Percentiles rank a stretch among this genome's conserved stretches.
Conservation (phyloP, 345 rosid genomes). For the Citrus inodora region DNA sequence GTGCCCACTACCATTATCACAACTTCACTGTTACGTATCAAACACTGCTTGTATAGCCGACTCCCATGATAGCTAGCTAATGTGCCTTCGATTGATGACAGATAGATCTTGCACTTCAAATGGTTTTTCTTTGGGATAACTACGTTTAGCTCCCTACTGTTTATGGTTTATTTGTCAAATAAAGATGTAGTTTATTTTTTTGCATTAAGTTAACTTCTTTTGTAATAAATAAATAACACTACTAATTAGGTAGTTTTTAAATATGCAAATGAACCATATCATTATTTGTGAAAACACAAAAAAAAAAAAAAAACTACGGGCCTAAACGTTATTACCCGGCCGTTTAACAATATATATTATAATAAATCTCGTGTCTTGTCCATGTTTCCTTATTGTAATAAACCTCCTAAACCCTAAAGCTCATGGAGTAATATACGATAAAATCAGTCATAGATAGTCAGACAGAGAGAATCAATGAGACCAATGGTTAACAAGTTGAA, state of each 20-base stretch:
- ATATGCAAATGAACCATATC: background rate
- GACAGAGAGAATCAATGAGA: background rate
- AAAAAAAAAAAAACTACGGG: background rate
- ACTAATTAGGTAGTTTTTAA: too few relatives aligned
- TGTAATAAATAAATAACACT: too few relatives aligned
- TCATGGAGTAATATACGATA: background rate
- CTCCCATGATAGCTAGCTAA: too few relatives aligned
- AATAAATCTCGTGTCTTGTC: background rate
- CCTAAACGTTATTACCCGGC: background rate
- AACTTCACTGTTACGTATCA: background rate
- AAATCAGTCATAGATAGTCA: background rate
- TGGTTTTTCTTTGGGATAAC: too few relatives aligned
- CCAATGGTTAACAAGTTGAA: constrained; percentile 43
- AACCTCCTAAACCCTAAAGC: background rate
- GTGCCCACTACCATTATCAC: background rate
- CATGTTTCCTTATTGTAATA: background rate
- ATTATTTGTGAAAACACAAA: background rate
- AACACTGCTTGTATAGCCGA: background rate
- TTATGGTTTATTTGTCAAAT: too few relatives aligned
- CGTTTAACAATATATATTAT: background rate
- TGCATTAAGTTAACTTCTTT: too few relatives aligned
- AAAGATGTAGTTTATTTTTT: too few relatives aligned
- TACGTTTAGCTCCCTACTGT: too few relatives aligned
- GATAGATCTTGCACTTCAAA: too few relatives aligned
- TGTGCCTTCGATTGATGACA: too few relatives aligned